Base-by-base conservation (phyloP, 805 yeast species). In the Yarrowia hollandica region DNA sequence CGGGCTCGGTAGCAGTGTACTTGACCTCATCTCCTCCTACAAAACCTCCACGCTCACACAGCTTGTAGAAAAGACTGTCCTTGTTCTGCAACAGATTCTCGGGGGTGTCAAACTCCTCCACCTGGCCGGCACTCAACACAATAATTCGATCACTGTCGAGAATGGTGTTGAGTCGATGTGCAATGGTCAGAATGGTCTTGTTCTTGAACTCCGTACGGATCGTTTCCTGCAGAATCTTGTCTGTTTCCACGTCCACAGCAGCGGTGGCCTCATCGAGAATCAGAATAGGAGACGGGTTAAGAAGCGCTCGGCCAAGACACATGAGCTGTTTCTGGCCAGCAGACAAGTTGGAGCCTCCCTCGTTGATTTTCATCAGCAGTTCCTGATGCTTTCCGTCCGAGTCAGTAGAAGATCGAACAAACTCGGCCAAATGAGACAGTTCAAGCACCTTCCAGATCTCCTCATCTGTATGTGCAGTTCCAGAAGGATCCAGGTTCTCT, bases 201-300 rank as follows among this genome's bases (percentile, higher is more conserved):
- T 84, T 81, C 34, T 72, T 76, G 69, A 88, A 88, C 64, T 81
- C 84, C 2, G 72, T 67, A 60, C 92, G 76, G 52, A 88, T 87
- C 0, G 95, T 88, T 63, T 84, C 81, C 73, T 88, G 95, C 37
- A 88, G 82, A 60, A 87, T 76, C 63, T 78, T 77, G 67, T 88
- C 94, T 0, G 95, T 88, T 69, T 86, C 85, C 16, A 85, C 85
- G 70, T 88, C 95, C 16, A 87, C 91, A 12, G 91, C 84, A 1
- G 95, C 90, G 1, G 85, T 81, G 1, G 85, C 96, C 70, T 88
- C 96, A 69, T 88, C 96, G 59, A 88, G 72, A 60, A 88, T 85
- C 60, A 88, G 75, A 60, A 88, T 82, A 69, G 80, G 83, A 2
- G 91, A 78, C 34, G 82, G 76, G 62, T 86, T 77, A 22, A 88